Conservation (phyloP, 2,329 filamentous ascomycete genomes). For the Hawksworthiomyces lignivorus region DNA sequence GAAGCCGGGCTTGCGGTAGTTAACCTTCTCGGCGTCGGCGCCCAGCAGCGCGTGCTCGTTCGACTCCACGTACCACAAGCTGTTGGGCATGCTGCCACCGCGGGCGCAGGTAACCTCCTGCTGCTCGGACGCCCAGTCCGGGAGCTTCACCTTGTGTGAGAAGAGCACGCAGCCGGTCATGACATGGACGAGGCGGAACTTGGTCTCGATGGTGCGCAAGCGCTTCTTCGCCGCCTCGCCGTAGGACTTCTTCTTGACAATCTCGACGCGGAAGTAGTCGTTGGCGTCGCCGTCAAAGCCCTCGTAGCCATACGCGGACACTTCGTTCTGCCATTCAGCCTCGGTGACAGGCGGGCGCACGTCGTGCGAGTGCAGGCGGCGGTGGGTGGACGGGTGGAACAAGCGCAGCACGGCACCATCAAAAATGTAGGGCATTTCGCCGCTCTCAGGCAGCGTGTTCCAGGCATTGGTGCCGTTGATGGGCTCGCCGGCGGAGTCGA, state of each 20-base stretch:
- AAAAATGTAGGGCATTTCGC: constrained; percentile 53
- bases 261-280: constrained; percentile 90
- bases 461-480: constrained; percentile 78
- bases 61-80: constrained; percentile 90
- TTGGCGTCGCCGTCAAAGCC: constrained; percentile 97
- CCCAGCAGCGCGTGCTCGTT: constrained; percentile 78
- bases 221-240: constrained; percentile 72
- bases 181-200: constrained; percentile 89
- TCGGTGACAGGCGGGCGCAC: constrained; percentile 80
- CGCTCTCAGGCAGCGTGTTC: constrained; percentile 58
- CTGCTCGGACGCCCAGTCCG: constrained; percentile 95
- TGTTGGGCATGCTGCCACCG: constrained; percentile 88
- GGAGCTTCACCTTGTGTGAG: constrained; percentile 98
- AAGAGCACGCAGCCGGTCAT: constrained; percentile 97
- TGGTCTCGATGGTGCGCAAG: constrained; percentile 87
- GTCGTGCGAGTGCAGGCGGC: constrained; percentile 92
- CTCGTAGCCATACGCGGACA: constrained; percentile 94
- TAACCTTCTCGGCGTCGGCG: constrained; percentile 79
- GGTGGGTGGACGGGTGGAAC: constrained; percentile 75
- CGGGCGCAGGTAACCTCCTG: constrained; percentile 98
- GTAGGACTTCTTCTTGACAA: constrained; percentile 81
- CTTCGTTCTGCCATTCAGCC: constrained; percentile 90
- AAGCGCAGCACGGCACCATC: constrained; percentile 76
- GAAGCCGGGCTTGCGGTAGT: constrained; percentile 91
- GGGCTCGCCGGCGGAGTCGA: constrained; percentile 64